Conservation (phyloP, 495 filamentous ascomycete genomes). For the Arthonia radiata region DNA sequence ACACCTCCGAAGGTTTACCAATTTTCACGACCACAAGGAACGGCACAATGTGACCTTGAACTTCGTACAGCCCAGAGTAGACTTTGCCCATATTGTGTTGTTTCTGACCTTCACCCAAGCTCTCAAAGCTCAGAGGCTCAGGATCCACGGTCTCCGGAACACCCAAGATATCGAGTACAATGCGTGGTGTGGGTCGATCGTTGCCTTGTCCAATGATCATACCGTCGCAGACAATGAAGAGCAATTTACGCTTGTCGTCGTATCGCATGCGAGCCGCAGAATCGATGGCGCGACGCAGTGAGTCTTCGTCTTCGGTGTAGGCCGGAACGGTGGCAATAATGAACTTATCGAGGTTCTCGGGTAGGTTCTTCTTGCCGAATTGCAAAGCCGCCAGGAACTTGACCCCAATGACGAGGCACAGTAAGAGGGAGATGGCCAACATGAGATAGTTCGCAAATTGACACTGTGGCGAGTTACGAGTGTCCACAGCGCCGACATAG, state of each 20-base stretch:
- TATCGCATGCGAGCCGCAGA: slow-evolving; percentile 90
- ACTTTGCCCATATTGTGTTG: slow-evolving; percentile 99
- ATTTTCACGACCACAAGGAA: slow-evolving; percentile 95
- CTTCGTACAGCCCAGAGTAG: slow-evolving; percentile 93
- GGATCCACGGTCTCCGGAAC: slow-evolving; percentile 84
- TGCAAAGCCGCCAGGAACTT: slow-evolving; percentile 95
- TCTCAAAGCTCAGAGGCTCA: slow-evolving; percentile 94
- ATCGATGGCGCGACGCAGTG: slow-evolving; percentile 85
- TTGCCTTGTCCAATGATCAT: slow-evolving; percentile 99
- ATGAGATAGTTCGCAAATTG: slow-evolving; percentile 78
- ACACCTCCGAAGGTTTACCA: slow-evolving; percentile 90
- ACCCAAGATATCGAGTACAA: slow-evolving; percentile 90
- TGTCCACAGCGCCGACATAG: slow-evolving; percentile 80
- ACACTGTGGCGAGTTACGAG: slow-evolving; percentile 65
- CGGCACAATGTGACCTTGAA: slow-evolving; percentile 91
- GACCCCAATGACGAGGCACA: slow-evolving; percentile 64
- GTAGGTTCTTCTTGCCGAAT: slow-evolving; percentile 70
- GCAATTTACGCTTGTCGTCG: slow-evolving; percentile 91
- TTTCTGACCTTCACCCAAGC: slow-evolving; percentile 81
- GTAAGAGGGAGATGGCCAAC: slow-evolving; percentile 63
- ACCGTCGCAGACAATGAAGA: slow-evolving; percentile 87
- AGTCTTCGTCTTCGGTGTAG: slow-evolving; percentile 97
- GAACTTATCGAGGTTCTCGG: slow-evolving; percentile 94
- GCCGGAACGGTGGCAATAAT: slow-evolving; percentile 93
- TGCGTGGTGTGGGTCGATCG: slow-evolving; percentile 80